These are phyloP conservation scores for Aspergillus brasiliensis DNA, from an alignment of 2,329 filamentous ascomycete species.

Conservation along the genomic window DNA sequence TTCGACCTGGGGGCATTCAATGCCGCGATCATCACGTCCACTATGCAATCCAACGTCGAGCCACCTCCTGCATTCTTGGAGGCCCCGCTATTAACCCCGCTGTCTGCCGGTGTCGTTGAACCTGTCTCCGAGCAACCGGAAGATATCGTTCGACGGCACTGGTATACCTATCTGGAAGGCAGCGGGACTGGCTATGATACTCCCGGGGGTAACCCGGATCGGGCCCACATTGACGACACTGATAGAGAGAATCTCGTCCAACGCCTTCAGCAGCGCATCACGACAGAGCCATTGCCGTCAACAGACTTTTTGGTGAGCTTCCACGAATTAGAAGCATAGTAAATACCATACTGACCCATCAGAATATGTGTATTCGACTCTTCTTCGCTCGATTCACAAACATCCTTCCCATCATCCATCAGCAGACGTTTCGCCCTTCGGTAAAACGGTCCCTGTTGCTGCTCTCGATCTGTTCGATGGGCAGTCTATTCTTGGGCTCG, in stretches of 20 bases:
- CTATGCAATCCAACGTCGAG: not conserved
- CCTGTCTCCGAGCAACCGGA: not conserved
- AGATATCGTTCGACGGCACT: not conserved
- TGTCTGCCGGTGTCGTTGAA: not conserved
- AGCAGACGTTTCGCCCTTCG: constrained; percentile 26
- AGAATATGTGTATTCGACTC: constrained; percentile 29
- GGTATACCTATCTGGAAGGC: not conserved
- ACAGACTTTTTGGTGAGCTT: constrained; percentile 19
- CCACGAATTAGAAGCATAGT: not conserved
- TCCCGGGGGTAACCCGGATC: not conserved
- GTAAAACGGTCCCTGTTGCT: constrained; percentile 24
- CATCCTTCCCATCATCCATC: constrained; percentile 27
- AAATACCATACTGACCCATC: not conserved
- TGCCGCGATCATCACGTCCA: not conserved
- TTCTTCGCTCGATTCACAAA: constrained; percentile 27
- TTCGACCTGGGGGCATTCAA: not conserved
- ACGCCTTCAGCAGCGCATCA: constrained; percentile 18
- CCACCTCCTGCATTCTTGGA: not conserved
- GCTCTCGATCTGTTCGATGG: constrained; percentile 28
- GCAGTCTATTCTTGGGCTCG: constrained; percentile 28
- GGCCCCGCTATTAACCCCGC: not conserved
- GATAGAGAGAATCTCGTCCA: constrained; percentile 18
- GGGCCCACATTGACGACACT: constrained; percentile 14
- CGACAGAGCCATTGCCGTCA: constrained; percentile 17
- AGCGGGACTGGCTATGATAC: not conserved